A percentile compares a stretch with the other conserved stretches of the same genome.
phyloP scores from a whole-genome alignment of 768 basidiomycete genomes.

The Mycena venus region DNA sequence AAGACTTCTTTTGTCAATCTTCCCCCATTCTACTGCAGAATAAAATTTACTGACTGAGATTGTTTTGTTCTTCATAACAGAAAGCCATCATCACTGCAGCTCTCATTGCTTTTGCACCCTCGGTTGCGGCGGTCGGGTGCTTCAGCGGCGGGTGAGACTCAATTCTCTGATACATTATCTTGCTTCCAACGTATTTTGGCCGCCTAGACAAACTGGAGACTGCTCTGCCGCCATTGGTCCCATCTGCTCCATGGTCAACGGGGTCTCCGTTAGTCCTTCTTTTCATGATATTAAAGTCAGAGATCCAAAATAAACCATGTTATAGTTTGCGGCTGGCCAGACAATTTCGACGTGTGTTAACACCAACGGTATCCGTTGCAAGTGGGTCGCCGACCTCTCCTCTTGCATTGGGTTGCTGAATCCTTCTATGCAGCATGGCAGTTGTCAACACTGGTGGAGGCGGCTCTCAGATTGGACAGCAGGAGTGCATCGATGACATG shows the following conservation, averaged over 20 bases:
- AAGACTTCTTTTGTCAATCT: background rate
- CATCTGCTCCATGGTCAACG: background rate
- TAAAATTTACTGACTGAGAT: background rate
- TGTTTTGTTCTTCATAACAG: background rate
- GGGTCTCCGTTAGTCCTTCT: constrained; percentile 36
- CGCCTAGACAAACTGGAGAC: background rate
- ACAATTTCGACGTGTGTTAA: too few relatives aligned
- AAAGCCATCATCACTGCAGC: background rate
- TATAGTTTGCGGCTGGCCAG: constrained; percentile 29
- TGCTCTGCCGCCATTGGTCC: background rate
- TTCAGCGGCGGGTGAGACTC: too few relatives aligned
- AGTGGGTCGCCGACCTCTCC: constrained; percentile 3
- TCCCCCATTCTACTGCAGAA: background rate
- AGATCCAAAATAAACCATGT: background rate
- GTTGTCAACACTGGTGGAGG: constrained; percentile 23
- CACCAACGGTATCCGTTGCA: constrained; percentile 15
- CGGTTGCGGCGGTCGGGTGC: constrained; percentile 1
- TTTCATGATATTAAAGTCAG: background rate
- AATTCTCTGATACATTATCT: background rate
- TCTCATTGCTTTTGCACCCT: background rate
- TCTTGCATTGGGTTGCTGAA: background rate
- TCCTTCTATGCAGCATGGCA: constrained; percentile 7
- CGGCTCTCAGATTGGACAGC: too few relatives aligned
- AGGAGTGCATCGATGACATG: too few relatives aligned
- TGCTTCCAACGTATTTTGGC: background rate